A percentile compares a stretch with the other conserved stretches of the same genome.
phyloP scores from a whole-genome alignment of 2,329 filamentous ascomycete genomes.

The Chrysoporthe deuterocubensis region DNA sequence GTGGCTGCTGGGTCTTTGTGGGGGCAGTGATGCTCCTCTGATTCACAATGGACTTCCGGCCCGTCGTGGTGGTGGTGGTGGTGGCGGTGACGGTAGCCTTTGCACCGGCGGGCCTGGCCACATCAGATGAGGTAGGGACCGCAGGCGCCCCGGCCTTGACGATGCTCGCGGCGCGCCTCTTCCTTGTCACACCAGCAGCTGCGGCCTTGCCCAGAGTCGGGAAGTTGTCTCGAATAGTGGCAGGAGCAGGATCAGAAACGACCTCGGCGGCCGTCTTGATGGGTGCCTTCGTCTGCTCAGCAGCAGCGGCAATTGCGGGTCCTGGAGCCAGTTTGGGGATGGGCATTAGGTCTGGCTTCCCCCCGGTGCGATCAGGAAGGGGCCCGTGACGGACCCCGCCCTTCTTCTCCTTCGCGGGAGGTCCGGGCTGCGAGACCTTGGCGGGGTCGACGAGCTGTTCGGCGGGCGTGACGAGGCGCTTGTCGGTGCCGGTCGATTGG shows the following conservation, averaged over 20 bases:
- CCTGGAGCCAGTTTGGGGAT: background rate
- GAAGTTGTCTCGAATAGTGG: constrained; percentile 7
- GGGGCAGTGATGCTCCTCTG: background rate
- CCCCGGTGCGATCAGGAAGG: constrained; percentile 7
- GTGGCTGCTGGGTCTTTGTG: background rate
- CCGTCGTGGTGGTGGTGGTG: background rate
- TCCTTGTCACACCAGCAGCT: constrained; percentile 1
- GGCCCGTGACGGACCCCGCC: background rate
- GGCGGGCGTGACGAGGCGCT: constrained; percentile 24
- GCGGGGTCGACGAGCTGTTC: constrained; percentile 23
- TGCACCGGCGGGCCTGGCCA: background rate
- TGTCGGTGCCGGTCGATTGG: constrained; percentile 8
- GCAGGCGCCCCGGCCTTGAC: constrained; percentile 8
- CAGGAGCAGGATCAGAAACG: background rate
- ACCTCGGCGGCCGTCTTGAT: background rate
- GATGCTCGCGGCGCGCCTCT: constrained; percentile 16
- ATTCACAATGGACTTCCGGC: background rate
- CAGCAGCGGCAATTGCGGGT: background rate
- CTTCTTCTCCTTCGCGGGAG: constrained; percentile 23
- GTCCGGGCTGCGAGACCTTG: constrained; percentile 19
- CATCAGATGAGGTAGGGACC: background rate
- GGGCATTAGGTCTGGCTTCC: background rate
- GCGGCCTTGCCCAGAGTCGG: constrained; percentile 20
- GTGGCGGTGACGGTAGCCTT: background rate
- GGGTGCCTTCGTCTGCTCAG: constrained; percentile 6